Evolutionary conservation across 2,329 filamentous ascomycete species (phyloP), one percentile per base, ranked within the genome.

Genomic region (Dryadomyces quercus-mongolicae): DNA sequence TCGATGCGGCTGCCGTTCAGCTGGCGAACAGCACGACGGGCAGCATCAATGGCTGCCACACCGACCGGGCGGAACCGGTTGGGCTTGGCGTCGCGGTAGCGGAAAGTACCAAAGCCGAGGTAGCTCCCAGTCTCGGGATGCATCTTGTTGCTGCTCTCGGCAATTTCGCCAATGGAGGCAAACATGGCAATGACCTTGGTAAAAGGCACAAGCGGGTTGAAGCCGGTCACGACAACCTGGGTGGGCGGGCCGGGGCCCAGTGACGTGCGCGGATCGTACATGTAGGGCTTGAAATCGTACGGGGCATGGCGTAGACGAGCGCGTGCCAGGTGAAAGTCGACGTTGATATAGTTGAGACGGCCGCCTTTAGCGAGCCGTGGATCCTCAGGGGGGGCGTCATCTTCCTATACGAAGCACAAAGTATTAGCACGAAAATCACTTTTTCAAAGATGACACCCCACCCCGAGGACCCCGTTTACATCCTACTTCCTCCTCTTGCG

Each of bases 81-180:
- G 53, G 70, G 68, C 71, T 81, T 77, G 2, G 77, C 73, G 65
- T 97, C 92, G 63, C 86, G 84, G 68, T 94, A 98, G 56, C 86
- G 84, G 65, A 98, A 89, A 16, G 89, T 88, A 60, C 88, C 95
- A 65, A 98, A 91, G 13, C 93, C 93, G 13, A 98, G 78, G 65
- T 94, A 95, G 64, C 88, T 93, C 18, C 93, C 93, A 13, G 91
- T 97, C 55, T 91, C 85, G 9, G 93, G 93, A 68, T 98, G 90
- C 63, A 94, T 92, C 67, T 94, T 92, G 65, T 96, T 96, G 64
- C 88, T 90, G 62, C 94, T 86, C 64, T 91, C 86, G 47, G 86
- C 85, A 59, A 98, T 91, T 56, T 95, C 88, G 53, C 90, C 90
- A 70, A 86, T 95, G 3, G 80, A 81, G 18, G 84, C 81, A 66